Evolutionary conservation across 2,329 filamentous ascomycete genomes (phyloP).

Genomic region (Hymenoscyphus scutula): DNA sequence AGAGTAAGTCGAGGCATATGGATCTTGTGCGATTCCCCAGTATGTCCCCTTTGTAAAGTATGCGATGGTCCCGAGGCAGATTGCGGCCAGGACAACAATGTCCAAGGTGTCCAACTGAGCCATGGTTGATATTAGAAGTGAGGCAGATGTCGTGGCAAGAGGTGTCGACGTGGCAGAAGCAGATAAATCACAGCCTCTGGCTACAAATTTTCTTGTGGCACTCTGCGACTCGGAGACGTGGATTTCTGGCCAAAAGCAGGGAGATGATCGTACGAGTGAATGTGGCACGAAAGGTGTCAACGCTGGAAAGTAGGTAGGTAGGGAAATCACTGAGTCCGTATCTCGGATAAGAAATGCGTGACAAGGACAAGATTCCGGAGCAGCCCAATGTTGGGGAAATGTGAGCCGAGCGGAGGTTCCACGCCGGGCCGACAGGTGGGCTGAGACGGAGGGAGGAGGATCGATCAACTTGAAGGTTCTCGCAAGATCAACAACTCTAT

Average conservation of each 20-base stretch:
- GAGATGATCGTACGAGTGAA: neutral
- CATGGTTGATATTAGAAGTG: conserved; percentile 52
- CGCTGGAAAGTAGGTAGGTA: neutral
- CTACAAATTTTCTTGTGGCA: neutral
- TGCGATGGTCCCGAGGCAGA: conserved; percentile 83
- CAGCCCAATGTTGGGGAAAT: no score
- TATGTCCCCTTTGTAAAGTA: conserved; percentile 98
- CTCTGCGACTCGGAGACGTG: neutral
- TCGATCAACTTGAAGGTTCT: no score
- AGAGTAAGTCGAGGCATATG: conserved; percentile 75
- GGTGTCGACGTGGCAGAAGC: neutral
- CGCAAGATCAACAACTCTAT: no score
- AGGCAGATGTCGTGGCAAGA: neutral
- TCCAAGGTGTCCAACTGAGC: conserved; percentile 95
- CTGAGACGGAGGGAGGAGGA: no score
- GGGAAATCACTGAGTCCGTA: neutral
- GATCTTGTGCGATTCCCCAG: conserved; percentile 86
- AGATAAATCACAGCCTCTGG: conserved; percentile 1
- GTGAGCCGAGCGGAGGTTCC: no score
- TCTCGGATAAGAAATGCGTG: neutral
- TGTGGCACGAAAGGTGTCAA: neutral
- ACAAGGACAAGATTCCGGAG: no score
- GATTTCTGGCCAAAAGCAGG: neutral
- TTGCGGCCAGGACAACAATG: conserved; percentile 80
- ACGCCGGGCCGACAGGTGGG: no score